phyloP scores from a whole-genome alignment of 2,329 filamentous ascomycete genomes.

The Fusarium hainanense region DNA sequence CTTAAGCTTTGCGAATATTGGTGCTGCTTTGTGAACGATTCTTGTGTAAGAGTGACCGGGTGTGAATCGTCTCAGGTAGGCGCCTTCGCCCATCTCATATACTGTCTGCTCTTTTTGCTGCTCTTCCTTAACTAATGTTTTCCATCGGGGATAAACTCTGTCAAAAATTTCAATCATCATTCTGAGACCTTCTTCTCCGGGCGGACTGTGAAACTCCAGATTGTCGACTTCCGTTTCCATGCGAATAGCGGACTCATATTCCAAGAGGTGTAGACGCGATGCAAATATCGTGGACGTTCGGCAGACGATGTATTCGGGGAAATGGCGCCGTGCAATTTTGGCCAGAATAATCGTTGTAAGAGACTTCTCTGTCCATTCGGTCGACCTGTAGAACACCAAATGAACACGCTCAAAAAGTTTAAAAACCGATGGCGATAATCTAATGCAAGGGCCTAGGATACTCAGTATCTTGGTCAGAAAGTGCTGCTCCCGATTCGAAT shows the following conservation, averaged over 20 bases:
- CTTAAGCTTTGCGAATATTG: constrained; percentile 84
- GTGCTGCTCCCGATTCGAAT: constrained; percentile 75
- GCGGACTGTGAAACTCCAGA: constrained; percentile 80
- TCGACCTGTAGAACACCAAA: constrained; percentile 94
- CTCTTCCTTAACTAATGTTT: constrained; percentile 76
- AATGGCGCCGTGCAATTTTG: constrained; percentile 87
- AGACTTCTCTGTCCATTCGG: constrained; percentile 97
- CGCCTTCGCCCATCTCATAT: constrained; percentile 86
- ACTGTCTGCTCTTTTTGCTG: constrained; percentile 79
- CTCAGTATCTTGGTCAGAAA: constrained; percentile 81
- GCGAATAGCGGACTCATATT: constrained; percentile 88
- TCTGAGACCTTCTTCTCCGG: constrained; percentile 72
- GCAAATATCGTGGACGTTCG: constrained; percentile 90
- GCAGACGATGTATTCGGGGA: constrained; percentile 90
- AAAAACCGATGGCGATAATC: constrained; percentile 77
- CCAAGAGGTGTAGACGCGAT: constrained; percentile 78
- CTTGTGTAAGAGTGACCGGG: constrained; percentile 94
- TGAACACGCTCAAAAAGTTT: constrained; percentile 94
- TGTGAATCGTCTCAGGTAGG: constrained; percentile 88
- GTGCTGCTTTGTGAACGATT: constrained; percentile 87
- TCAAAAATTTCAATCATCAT: constrained; percentile 79
- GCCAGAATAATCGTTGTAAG: constrained; percentile 94
- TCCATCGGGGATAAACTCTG: constrained; percentile 84
- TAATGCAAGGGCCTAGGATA: constrained; percentile 84
- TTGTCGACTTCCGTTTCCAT: constrained; percentile 87